Conservation (phyloP, 495 filamentous ascomycete genomes). For the Pseudoneurospora amorphoporcata region DNA sequence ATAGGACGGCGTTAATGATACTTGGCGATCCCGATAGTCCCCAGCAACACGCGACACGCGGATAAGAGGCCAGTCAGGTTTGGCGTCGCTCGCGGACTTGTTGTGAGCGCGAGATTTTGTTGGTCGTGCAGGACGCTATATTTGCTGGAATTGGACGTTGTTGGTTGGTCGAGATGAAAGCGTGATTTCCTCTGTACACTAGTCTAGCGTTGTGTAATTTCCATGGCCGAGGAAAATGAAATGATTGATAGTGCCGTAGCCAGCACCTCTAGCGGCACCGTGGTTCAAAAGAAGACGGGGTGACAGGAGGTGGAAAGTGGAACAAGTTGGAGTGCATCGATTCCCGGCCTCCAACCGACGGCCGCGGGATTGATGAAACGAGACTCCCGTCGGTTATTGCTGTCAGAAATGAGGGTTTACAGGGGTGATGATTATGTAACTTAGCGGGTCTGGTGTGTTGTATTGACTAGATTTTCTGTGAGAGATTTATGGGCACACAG, state of each 20-base stretch:
- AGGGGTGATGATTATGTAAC: too few species aligned
- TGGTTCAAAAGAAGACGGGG: background rate
- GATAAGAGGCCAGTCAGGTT: background rate
- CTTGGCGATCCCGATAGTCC: background rate
- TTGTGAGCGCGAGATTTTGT: background rate
- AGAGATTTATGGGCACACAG: too few species aligned
- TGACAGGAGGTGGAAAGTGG: background rate
- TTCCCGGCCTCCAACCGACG: background rate
- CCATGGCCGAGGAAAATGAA: background rate
- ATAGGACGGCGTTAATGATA: background rate
- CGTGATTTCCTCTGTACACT: background rate
- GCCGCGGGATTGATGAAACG: background rate
- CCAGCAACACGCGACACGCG: background rate
- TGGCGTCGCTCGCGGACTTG: background rate
- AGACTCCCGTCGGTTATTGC: background rate
- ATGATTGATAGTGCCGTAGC: background rate
- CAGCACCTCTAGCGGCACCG: background rate
- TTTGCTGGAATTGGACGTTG: background rate
- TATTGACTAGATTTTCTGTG: too few species aligned
- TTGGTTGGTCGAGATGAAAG: background rate
- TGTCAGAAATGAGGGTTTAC: too few species aligned
- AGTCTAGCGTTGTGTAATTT: background rate
- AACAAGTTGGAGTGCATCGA: background rate
- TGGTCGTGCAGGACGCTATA: background rate
- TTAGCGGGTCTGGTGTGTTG: too few species aligned